Base-by-base conservation (phyloP, 768 basidiomycete genomes). In the Pleurotus djamor region DNA sequence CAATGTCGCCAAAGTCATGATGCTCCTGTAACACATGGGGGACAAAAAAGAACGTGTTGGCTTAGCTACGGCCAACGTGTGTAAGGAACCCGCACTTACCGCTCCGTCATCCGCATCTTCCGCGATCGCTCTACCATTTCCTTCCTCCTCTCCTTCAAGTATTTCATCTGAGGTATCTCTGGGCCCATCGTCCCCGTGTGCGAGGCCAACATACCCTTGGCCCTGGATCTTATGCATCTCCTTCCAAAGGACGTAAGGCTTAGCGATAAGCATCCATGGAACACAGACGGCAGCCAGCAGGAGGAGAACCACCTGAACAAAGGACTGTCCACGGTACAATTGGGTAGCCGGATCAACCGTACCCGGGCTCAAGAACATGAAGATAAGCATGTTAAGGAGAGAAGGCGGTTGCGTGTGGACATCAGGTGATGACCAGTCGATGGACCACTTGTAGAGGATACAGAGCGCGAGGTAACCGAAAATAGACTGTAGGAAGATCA, bases 401-500 rank as follows among this genome's bases (percentile, higher is more conserved):
- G 93, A 94, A 1, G 97, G 97, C 12, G 97, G 94, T 37, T 78
- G 74, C 6, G 82, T 84, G 14, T 37, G 52, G 28, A 54, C 52
- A 2, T 81, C 64, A 10, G 87, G 79, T 56, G 77, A 80, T 5
- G 85, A 79, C 97, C 97, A 99, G 74, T 99, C 93, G 61, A 94
- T 80, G 32, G 86, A 83, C 97, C 97, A 99, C 71, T 99, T 98
- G 87, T 96, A 95, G 65, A 98, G 71, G 75, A 98, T 97, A 75
- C 92, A 95, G 59, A 96, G 60, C 55, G 91, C 91, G 37, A 98
- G 85, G 72, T 98, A 98, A 55, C 96, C 97, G 68, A 99, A 99
- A 72, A 99, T 97, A 14, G 92, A 95, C 71, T 96, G 92, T 64
- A 99, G 79, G 83, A 99, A 99, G 61, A 98, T 84, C 80, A 99